Evolutionary conservation across 176 grass and related monocot species (phyloP).

Genomic region (Pontederia crassipes): DNA sequence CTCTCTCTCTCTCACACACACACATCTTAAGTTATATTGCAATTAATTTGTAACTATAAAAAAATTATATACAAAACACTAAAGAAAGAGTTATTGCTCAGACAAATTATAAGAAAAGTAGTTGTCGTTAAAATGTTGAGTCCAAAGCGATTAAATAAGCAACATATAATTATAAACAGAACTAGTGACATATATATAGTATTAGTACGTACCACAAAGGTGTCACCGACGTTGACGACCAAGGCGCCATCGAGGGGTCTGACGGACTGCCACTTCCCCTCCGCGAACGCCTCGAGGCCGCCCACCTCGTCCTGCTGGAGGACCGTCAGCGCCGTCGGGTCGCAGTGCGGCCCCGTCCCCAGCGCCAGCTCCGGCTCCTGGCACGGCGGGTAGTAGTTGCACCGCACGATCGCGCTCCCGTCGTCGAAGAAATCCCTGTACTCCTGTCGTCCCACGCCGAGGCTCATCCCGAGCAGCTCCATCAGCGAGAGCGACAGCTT

Average conservation of each 20-base stretch:
- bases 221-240: constrained; percentile 94
- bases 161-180: too few relatives aligned
- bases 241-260: constrained; percentile 54
- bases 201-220: constrained; percentile 66
- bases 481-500: constrained; percentile 65
- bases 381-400: constrained; percentile 90
- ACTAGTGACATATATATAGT: neutral
- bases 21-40: too few relatives aligned
- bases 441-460: constrained; percentile 52
- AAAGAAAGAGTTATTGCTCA: too few relatives aligned
- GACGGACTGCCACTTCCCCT: constrained; percentile 58
- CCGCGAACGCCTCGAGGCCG: constrained; percentile 77
- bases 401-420: constrained; percentile 81
- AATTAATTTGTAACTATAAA: too few relatives aligned
- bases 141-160: too few relatives aligned
- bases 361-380: constrained; percentile 86
- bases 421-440: constrained; percentile 80
- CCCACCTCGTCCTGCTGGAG: constrained; percentile 80
- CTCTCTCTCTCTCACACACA: too few relatives aligned
- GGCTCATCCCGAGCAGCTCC: constrained; percentile 74
- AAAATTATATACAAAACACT: too few relatives aligned
- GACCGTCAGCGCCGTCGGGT: constrained; percentile 85
- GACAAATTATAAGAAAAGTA: too few relatives aligned
- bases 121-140: too few relatives aligned
- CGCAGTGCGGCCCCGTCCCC: constrained; percentile 79